Percentiles rank a stretch among this genome's conserved stretches.
These are phyloP conservation scores for Apiospora rasikravindrae DNA, from an alignment of 2,329 filamentous ascomycete genomes.

Conservation along the genomic window DNA sequence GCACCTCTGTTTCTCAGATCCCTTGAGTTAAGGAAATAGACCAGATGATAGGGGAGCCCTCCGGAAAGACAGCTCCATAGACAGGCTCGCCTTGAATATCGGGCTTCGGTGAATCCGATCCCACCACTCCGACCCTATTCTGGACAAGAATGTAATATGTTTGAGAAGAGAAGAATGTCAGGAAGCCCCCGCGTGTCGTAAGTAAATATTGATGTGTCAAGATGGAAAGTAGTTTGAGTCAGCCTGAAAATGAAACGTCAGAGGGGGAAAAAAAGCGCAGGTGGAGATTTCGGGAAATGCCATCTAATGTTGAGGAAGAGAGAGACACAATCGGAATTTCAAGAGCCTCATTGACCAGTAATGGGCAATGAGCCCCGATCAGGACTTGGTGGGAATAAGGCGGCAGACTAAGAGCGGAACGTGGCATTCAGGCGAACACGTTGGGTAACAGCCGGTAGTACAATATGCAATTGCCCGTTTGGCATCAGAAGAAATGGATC, in stretches of 20 bases:
- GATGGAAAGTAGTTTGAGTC: neutral
- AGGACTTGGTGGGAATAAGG: neutral
- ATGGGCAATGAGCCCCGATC: neutral
- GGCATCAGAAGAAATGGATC: neutral
- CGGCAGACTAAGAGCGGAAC: neutral
- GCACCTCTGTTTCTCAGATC: neutral
- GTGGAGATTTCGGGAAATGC: neutral
- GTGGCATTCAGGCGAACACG: conserved; percentile 13
- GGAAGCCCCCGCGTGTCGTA: neutral
- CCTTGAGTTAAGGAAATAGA: neutral
- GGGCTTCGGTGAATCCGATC: neutral
- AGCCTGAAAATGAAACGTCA: neutral
- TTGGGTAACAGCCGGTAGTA: neutral
- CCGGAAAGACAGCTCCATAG: neutral
- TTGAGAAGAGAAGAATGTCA: neutral
- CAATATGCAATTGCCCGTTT: neutral
- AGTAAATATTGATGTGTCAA: too few relatives aligned
- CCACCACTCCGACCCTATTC: neutral
- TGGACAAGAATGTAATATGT: neutral
- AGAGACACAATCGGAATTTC: neutral
- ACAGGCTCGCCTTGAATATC: too few relatives aligned
- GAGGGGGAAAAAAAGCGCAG: neutral
- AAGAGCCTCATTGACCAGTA: neutral
- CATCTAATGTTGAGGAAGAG: neutral
- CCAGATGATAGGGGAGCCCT: neutral